These are phyloP conservation scores for Cytospora leucostoma DNA, from an alignment of 2,329 filamentous ascomycete species.

Conservation along the genomic window DNA sequence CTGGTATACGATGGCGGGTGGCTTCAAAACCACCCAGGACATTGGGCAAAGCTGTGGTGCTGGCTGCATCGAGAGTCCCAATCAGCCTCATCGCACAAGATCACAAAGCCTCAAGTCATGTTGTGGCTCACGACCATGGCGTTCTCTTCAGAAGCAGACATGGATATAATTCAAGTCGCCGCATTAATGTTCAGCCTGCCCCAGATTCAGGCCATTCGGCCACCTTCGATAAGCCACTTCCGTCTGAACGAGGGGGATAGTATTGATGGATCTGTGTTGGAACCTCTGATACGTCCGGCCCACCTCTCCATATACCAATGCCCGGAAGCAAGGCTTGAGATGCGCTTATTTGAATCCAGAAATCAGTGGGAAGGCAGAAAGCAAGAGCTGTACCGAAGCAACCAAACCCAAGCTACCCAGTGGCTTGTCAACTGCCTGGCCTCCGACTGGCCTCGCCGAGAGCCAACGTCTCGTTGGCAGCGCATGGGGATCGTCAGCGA, in stretches of 20 bases:
- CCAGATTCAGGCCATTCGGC: neutral
- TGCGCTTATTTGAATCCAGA: neutral
- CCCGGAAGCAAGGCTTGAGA: neutral
- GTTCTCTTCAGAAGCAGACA: constrained; percentile 18
- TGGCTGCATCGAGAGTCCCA: constrained; percentile 19
- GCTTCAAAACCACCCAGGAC: neutral
- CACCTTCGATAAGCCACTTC: neutral
- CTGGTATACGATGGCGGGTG: constrained; percentile 14
- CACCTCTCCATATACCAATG: neutral
- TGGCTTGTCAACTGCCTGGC: neutral
- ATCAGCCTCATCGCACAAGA: neutral
- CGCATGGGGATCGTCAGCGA: neutral
- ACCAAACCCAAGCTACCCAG: neutral
- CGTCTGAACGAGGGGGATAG: neutral
- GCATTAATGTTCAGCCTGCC: constrained; percentile 23
- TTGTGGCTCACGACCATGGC: constrained; percentile 32
- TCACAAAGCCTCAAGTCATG: constrained; percentile 19
- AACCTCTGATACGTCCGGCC: neutral
- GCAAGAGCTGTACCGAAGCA: neutral
- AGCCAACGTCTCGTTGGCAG: neutral
- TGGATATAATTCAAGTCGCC: constrained; percentile 25
- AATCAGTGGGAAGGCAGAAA: neutral
- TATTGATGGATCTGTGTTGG: neutral
- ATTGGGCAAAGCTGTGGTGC: constrained; percentile 19
- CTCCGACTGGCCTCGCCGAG: constrained; percentile 8